phyloP scores from a whole-genome alignment of 495 filamentous ascomycete genomes.

The Chaetomidium leptoderma region DNA sequence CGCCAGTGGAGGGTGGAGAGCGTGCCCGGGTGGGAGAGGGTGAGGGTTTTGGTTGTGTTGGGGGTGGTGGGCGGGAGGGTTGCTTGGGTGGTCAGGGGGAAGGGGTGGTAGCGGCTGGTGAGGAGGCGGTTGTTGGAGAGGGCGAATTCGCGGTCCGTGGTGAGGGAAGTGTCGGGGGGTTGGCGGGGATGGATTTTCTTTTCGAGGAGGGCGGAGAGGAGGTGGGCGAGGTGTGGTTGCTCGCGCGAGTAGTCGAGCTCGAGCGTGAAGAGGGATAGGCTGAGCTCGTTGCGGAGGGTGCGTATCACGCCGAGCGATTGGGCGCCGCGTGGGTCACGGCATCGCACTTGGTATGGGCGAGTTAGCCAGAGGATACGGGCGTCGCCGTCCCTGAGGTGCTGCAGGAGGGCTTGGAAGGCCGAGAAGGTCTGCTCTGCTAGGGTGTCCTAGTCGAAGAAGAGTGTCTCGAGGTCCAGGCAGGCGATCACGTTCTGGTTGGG shows the following conservation, averaged over 20 bases:
- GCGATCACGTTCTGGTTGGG: constrained; percentile 28
- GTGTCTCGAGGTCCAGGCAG: constrained; percentile 32
- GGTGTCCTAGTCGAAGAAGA: constrained; percentile 29
- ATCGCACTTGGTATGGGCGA: constrained; percentile 28
- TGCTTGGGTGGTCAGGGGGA: constrained; percentile 1
- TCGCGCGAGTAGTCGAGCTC: constrained; percentile 17
- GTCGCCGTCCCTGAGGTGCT: constrained; percentile 9
- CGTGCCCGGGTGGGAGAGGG: constrained; percentile 6
- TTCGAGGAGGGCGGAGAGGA: constrained; percentile 21
- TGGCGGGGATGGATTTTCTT: constrained; percentile 21
- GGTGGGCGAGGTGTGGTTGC: constrained; percentile 13
- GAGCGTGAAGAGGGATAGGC: constrained; percentile 25
- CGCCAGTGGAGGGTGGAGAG: constrained; percentile 5
- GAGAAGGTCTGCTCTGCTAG: constrained; percentile 20
- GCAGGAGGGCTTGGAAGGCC: constrained; percentile 24
- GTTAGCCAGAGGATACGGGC: constrained; percentile 35
- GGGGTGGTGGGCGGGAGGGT: not conserved
- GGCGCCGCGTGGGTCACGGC: constrained; percentile 28
- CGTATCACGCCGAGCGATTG: constrained; percentile 25
- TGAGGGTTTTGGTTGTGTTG: not conserved
- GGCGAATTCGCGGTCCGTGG: constrained; percentile 29
- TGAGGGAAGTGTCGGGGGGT: constrained; percentile 21
- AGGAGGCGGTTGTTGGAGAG: constrained; percentile 17
- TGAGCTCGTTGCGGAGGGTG: constrained; percentile 24
- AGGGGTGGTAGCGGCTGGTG: constrained; percentile 9